phyloP scores from a whole-genome alignment of 345 rosid genomes.

The Barbarea vulgaris region DNA sequence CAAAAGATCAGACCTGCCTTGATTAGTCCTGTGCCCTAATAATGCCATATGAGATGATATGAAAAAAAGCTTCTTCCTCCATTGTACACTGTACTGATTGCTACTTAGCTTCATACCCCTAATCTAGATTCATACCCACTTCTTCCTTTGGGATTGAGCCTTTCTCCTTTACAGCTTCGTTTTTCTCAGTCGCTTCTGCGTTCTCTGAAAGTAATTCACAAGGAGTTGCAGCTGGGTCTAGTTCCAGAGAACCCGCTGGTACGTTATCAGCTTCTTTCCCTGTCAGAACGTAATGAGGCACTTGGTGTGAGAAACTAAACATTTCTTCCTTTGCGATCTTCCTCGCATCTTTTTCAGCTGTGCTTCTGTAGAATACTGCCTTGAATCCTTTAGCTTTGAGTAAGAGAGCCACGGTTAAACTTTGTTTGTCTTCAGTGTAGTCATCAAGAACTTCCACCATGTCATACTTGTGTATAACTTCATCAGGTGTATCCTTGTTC shows the following conservation, averaged over 20 bases:
- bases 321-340: constrained; percentile 71
- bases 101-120: constrained; percentile 16
- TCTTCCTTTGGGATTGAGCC: constrained; percentile 16
- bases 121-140: constrained; percentile 22
- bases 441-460: constrained; percentile 91
- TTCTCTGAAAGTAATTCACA: constrained; percentile 55
- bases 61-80: constrained; percentile 26
- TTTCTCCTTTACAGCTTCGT: constrained; percentile 11
- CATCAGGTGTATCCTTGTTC: constrained; percentile 68
- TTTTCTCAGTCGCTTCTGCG: constrained; percentile 10
- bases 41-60: constrained; percentile 28
- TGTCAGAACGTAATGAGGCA: constrained; percentile 74
- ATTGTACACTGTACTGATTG: constrained; percentile 34
- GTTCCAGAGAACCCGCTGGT: constrained; percentile 68
- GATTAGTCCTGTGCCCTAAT: constrained; percentile 33
- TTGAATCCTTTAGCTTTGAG: constrained; percentile 72
- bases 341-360: constrained; percentile 46
- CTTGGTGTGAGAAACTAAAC: constrained; percentile 94
- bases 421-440: constrained; percentile 57
- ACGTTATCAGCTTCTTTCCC: constrained; percentile 75
- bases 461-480: constrained; percentile 71
- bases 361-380: constrained; percentile 59
- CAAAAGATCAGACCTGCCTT: constrained; percentile 31
- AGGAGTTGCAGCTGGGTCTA: constrained; percentile 94
- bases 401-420: constrained; percentile 62